Conservation (phyloP, 1,284 basidiomycete species). For the Ustilago trichophora region DNA sequence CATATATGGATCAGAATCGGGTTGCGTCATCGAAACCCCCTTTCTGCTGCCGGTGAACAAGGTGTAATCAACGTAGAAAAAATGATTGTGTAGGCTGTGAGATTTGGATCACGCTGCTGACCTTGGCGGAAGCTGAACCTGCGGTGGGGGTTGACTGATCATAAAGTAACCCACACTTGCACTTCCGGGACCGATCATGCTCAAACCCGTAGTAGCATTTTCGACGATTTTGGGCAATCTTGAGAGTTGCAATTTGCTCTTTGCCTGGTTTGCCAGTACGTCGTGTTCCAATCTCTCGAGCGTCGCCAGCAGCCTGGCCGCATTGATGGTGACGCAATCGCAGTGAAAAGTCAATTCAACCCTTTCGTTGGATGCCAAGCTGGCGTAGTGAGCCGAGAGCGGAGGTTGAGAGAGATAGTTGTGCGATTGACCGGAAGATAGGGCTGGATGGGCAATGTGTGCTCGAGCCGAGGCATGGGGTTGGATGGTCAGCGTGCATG, state of each 20-base stretch:
- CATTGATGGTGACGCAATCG: conserved; percentile 38
- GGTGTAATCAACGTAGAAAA: too few relatives aligned
- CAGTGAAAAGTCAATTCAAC: conserved; percentile 54
- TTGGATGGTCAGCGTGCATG: conserved; percentile 47
- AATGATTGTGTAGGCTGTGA: too few relatives aligned
- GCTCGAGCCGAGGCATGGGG: conserved; percentile 36
- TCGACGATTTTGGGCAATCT: conserved; percentile 15
- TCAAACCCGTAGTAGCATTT: too few relatives aligned
- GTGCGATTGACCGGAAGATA: conserved; percentile 33
- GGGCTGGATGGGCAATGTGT: conserved; percentile 35
- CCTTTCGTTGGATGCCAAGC: conserved; percentile 15
- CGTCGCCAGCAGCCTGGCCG: conserved; percentile 33
- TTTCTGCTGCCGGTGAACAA: too few relatives aligned
- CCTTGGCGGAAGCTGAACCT: conserved; percentile 9
- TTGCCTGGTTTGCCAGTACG: conserved; percentile 27
- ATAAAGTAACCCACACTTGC: conserved; percentile 15
- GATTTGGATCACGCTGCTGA: too few relatives aligned
- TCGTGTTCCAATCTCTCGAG: conserved; percentile 48
- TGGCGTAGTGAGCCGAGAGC: conserved; percentile 30
- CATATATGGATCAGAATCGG: too few relatives aligned
- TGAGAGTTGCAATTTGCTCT: neutral
- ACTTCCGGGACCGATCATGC: too few relatives aligned
- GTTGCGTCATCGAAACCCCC: too few relatives aligned
- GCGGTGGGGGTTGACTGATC: conserved; percentile 4
- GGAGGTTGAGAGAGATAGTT: conserved; percentile 42